Base-by-base conservation (phyloP, 169 alveolate species). In the Cyclospora cayetanensis region DNA sequence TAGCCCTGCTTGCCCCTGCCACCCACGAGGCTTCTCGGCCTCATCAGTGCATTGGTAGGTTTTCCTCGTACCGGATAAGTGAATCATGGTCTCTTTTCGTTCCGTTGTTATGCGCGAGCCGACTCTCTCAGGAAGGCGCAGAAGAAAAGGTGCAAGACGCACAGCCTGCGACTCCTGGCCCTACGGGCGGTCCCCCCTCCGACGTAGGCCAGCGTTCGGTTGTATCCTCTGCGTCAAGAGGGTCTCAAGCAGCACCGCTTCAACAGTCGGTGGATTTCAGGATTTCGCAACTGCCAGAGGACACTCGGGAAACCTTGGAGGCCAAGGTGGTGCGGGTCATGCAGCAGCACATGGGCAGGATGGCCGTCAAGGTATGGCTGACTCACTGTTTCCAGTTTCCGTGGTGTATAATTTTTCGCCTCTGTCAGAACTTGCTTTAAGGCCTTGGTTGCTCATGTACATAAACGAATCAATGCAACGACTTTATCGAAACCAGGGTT, bases 281-380 rank as follows among this genome's bases (percentile, higher is more conserved):
- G 68, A 2, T 37, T 37, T 0, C 53, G 42, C 85, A 74, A 63
- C 92, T 63, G 92, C 87, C 74, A 27, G 79, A 25, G 25, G 52
- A 37, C 11, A 46, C 82, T 5, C 68, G 27, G 27, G 88, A 63
- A 22, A 90, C 86, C 7, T 63, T 91, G 7, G 89, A 91, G 91
- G 77, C 80, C 0, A 46, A 77, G 27, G 91, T 91, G 7, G 70
- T 91, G 31, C 94, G 94, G 2, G 85, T 91, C 41, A 72, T 91
- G 91, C 88, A 60, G 91, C 94, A 91, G 88, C 79, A 91, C 72
- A 91, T 91, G 94, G 94, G 94, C 3, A n/a, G 94, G 18, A 91
- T 91, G 94, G 74, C 89, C 4, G 91, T 84, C 34, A 91, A 91
- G 79, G 94, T 90, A 53, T 12, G 42, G 80, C 11, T 31, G 80